Base-by-base conservation (phyloP, 805 yeast genomes). In the Teunomyces atbi region DNA sequence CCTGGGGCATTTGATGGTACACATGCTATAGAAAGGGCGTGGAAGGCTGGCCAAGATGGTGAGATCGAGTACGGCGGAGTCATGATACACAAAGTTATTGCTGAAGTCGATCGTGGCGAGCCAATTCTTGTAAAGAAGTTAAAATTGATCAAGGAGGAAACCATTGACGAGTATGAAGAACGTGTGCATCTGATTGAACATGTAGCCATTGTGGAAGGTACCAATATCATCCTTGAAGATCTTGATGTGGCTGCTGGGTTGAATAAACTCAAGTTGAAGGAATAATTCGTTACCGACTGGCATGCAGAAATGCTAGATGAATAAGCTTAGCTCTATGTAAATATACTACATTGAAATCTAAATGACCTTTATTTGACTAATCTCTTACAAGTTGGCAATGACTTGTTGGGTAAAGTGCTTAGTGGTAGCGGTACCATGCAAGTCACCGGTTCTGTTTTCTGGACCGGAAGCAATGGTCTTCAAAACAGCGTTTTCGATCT, bases 1-100 rank as follows among this genome's bases (percentile, higher is more conserved):
- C 99, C 99, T 1, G 96, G 96, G 21, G 90, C 90, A 4, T 94
- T 92, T 72, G 98, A 92, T 48, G 99, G 99, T 4, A 92, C 96
- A 8, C 90, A 89, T 68, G 98, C 99, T 8, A 94, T 94, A 49
- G 97, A 94, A 58, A 76, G 98, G 59, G 96, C 97, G 1, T 94
- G 95, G 92, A 74, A 89, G 58, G 96, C 95, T 10, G 97, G 97
- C 32, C 96, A 91, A 60, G 81, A 81, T 21, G 96, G 96, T 6
- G 77, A 81, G 54, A 80, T 83, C 44, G 55, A 76, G 6, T 79
- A 78, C 53, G 96, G 95, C 12, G 99, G 99, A 1, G 87, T 94
- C 44, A 94, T 94, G 99, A 87, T 94, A 38, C 99, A 94, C 71
- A 81, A 86, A 60, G 98, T 94, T n/a, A 91, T 94, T 55, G 88